Evolutionary conservation across 805 yeast genomes (phyloP).

Genomic region (Myxozyma nipponensis): DNA sequence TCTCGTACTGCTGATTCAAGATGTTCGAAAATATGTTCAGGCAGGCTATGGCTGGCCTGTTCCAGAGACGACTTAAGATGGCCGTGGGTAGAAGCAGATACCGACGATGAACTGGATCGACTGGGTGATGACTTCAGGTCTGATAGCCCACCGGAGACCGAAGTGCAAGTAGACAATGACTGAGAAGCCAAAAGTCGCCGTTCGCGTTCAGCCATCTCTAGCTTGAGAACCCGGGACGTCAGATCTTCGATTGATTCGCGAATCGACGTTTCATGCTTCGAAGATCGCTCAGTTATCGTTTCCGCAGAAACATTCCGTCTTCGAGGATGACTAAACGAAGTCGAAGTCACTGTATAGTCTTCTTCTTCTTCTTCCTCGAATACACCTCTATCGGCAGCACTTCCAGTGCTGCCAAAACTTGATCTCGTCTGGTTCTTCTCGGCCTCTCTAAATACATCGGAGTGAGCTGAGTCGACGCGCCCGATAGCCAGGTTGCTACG

Average conservation of each 20-base stretch:
- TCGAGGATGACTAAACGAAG: background rate
- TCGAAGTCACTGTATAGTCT: background rate
- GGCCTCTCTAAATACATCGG: too few relatives aligned
- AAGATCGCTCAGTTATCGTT: background rate
- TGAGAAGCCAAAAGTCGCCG: background rate
- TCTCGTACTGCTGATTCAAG: background rate
- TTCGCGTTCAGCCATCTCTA: constrained; percentile 6
- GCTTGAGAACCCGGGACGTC: constrained; percentile 5
- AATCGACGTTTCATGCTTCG: background rate
- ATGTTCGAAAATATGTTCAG: background rate
- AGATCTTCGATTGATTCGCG: constrained; percentile 17
- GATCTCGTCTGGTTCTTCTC: background rate
- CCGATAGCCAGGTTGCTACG: background rate
- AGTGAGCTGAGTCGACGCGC: background rate
- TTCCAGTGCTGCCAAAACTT: constrained; percentile 1
- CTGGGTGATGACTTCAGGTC: constrained; percentile 1
- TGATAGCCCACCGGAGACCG: background rate
- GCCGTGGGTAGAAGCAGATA: background rate
- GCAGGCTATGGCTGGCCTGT: constrained; percentile 1
- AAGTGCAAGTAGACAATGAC: background rate
- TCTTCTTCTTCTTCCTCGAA: constrained; percentile 2
- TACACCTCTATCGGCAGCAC: too few relatives aligned
- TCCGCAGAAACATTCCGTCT: constrained; percentile 8
- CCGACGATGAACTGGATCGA: background rate
- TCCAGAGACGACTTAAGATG: background rate